Evolutionary conservation across 2,329 filamentous ascomycete genomes (phyloP), one percentile per base, ranked within the genome.

Genomic region (Dactylellina haptotyla): DNA sequence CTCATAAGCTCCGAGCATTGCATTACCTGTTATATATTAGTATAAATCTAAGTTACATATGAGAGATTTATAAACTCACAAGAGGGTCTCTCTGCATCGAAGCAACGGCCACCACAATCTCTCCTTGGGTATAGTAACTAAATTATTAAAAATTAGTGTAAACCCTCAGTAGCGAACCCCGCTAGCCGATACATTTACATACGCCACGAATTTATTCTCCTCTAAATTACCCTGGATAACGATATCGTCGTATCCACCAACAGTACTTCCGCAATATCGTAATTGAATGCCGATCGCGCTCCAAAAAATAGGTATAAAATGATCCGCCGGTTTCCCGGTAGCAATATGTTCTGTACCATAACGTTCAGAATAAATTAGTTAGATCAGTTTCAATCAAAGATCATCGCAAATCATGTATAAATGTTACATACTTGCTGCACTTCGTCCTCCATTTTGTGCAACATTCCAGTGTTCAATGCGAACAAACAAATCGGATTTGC

Each of bases 391-490:
- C 20, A 20, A 20, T 37, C 6, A 34, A 32, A 5, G 48, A 32
- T 8, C 2, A n/a, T 5, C 23, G 12, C 4, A 23, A n/a, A 23
- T 23, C n/a, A 39, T 20, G 2, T 5, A 5, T 10, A 12, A n/a
- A n/a, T 20, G 32, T 2, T 9, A 50, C 69, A n/a, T 54, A 73
- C 69, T 73, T 14, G 93, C 95, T 0, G 90, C 94, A 23, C 86
- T 85, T 45, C 94, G 90, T 1, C 95, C 95, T 1, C 91, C 85
- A 79, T 98, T 97, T 79, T 98, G 95, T 3, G 95, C 95, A 1
- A 99, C 95, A 81, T 97, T 94, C 95, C 95, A 99, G 81, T 99
- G 95, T 84, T 99, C 95, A 79, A 98, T 97, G 75, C 95, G 89
- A 0, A 66, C 56, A 16, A 54, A 32, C 5, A 16, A 86, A 85